Percentiles rank a stretch among this genome's conserved stretches.
These are phyloP conservation scores for Picochlorum sp. DNA, from an alignment of 139 green algal species.

Conservation along the genomic window DNA sequence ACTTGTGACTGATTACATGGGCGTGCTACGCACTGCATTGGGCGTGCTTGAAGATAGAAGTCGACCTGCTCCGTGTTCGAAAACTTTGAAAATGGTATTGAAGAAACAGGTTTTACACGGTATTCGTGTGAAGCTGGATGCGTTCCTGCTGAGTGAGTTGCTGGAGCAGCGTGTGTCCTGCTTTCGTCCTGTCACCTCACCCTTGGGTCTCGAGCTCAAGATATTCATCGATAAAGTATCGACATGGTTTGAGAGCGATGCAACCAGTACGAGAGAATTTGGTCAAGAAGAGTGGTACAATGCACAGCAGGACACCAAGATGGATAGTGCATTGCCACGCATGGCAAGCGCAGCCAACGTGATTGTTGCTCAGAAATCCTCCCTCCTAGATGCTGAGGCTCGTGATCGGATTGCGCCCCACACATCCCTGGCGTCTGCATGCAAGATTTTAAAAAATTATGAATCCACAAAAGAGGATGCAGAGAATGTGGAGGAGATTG, in stretches of 20 bases:
- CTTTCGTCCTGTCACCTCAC: not conserved
- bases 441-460: slow-evolving; percentile 54
- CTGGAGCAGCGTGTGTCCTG: not conserved
- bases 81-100: not conserved
- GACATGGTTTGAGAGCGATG: slow-evolving; percentile 1
- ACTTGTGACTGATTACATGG: not conserved
- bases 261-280: not conserved
- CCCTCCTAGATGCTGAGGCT: slow-evolving; percentile 40
- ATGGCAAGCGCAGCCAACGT: slow-evolving; percentile 52
- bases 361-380: slow-evolving; percentile 80
- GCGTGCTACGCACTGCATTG: not conserved
- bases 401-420: slow-evolving; percentile 30
- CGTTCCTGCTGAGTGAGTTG: not conserved
- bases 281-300: not conserved
- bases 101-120: not conserved
- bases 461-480: not conserved
- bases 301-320: not conserved
- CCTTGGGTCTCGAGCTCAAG: slow-evolving; percentile 1
- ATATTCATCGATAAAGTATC: slow-evolving; percentile 1
- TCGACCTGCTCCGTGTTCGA: not conserved
- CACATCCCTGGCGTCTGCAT: slow-evolving; percentile 39
- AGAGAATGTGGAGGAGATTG: slow-evolving; percentile 19
- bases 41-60: not conserved
- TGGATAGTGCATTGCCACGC: not conserved
- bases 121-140: slow-evolving; percentile 1